Evolutionary conservation across 805 yeast genomes (phyloP).

Genomic region (Teunomyces barrocoloradensis): DNA sequence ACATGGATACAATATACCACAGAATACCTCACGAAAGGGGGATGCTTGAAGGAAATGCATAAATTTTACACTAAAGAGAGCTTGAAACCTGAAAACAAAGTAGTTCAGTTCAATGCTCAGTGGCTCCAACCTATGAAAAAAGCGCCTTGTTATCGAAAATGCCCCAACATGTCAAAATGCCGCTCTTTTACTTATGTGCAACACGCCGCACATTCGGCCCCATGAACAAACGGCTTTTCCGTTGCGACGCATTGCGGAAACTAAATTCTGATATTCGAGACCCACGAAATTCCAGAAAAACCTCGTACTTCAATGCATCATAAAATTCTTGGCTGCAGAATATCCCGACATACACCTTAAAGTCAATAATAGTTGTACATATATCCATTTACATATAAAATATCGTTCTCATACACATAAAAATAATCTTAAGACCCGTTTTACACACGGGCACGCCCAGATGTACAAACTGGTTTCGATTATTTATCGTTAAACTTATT

Average conservation of each 20-base stretch:
- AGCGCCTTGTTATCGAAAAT: neutral
- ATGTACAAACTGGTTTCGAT: neutral
- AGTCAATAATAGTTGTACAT: too few relatives aligned
- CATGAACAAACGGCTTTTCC: neutral
- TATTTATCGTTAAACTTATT: conserved; percentile 3
- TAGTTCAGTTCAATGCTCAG: neutral
- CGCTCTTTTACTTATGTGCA: neutral
- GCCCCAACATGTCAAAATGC: conserved; percentile 2
- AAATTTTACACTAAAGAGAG: too few relatives aligned
- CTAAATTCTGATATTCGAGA: too few relatives aligned
- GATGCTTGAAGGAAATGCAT: too few relatives aligned
- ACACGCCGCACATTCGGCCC: too few relatives aligned
- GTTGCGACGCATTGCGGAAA: too few relatives aligned
- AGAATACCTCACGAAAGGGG: too few relatives aligned
- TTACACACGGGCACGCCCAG: neutral
- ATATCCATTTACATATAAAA: neutral
- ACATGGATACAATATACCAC: too few relatives aligned
- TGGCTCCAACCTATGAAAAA: neutral
- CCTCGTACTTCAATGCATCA: neutral
- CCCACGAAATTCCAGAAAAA: neutral
- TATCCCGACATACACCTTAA: too few relatives aligned
- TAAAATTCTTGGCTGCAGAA: neutral
- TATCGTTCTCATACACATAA: neutral
- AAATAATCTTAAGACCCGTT: neutral
- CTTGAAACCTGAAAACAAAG: too few relatives aligned